Conservation (phyloP, 1,284 basidiomycete species). For the Lentinula novae-zelandiae region DNA sequence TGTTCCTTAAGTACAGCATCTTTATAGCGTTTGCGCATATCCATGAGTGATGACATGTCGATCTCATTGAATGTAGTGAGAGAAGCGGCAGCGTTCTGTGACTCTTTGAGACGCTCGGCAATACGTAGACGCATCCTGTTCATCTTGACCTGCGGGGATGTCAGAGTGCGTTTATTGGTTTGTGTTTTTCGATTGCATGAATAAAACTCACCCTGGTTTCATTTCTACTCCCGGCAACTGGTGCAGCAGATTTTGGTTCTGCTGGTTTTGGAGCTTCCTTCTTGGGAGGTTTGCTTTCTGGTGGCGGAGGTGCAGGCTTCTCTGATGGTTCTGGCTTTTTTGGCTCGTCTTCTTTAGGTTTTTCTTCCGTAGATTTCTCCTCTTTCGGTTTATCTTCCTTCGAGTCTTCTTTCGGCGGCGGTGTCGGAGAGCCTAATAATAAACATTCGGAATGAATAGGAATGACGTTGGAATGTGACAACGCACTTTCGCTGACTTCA, state of each 20-base stretch:
- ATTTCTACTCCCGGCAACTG: slow-evolving; percentile 58
- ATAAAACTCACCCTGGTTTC: slow-evolving; percentile 75
- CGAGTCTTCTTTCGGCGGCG: slow-evolving; percentile 32
- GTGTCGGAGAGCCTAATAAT: slow-evolving; percentile 17
- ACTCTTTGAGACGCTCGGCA: slow-evolving; percentile 96
- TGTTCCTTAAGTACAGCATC: slow-evolving; percentile 89
- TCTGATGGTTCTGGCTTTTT: slow-evolving; percentile 18
- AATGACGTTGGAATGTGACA: slow-evolving; percentile 10
- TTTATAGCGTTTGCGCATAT: slow-evolving; percentile 95
- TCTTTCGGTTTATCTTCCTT: slow-evolving; percentile 23
- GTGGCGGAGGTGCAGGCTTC: slow-evolving; percentile 23
- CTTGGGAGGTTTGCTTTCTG: slow-evolving; percentile 28
- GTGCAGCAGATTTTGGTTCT: slow-evolving; percentile 25
- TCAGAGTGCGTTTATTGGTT: not conserved
- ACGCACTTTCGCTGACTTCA: slow-evolving; percentile 54
- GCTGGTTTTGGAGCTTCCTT: slow-evolving; percentile 28
- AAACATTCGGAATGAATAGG: not conserved
- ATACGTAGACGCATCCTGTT: slow-evolving; percentile 97
- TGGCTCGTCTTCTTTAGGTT: slow-evolving; percentile 14
- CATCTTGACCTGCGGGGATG: slow-evolving; percentile 81
- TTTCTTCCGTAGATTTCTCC: slow-evolving; percentile 31
- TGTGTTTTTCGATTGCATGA: not conserved
- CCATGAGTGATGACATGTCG: slow-evolving; percentile 96
- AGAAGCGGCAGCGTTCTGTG: slow-evolving; percentile 95
- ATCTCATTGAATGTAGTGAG: slow-evolving; percentile 99